Evolutionary conservation across 768 basidiomycete species (phyloP), one percentile per base, ranked within the genome.

Genomic region (Guyanaporus albipodus): DNA sequence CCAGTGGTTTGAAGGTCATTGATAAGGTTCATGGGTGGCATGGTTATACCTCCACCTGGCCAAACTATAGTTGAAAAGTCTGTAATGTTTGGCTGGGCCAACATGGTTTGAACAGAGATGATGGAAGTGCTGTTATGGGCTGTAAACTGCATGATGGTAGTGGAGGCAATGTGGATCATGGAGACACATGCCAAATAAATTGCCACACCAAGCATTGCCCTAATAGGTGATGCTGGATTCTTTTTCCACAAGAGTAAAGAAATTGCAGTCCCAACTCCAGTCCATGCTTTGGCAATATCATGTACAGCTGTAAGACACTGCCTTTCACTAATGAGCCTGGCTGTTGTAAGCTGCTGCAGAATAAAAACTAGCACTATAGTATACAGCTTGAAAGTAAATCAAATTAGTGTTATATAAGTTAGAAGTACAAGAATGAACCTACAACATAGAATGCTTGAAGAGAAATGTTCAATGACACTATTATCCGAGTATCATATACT

Each of bases 131-230:
- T 31, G 15, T 59, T 47, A 34, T 55, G 51, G 4, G 53, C 45
- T 36, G 37, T 46, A 0, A 64, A 48, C 21, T 58, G 41, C 44
- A 64, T 54, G 22, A 64, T 45, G 2, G 62, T 38, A 0, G 62
- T 43, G 2, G 61, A 57, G 2, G 55, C 22, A 35, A 55, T 53
- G 5, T 63, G 62, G 9, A 63, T 48, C 11, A 31, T 14, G 19
- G 50, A 58, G 12, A 63, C 18, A 32, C 44, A 50, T 17, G 37
- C 34, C 12, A 64, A 44, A 37, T 63, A 63, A 6, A 38, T 17
- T 6, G 26, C 34, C 22, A 58, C 53, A 15, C 47, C 47, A 11
- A 58, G 11, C 9, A 50, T 41, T 9, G 39, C 21, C 43, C 41
- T 39, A 14, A 37, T 9, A 4, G 58, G 60, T 18, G 60, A 53